These are phyloP conservation scores for Collybia sp. DNA, from an alignment of 768 basidiomycete species.

Conservation along the genomic window DNA sequence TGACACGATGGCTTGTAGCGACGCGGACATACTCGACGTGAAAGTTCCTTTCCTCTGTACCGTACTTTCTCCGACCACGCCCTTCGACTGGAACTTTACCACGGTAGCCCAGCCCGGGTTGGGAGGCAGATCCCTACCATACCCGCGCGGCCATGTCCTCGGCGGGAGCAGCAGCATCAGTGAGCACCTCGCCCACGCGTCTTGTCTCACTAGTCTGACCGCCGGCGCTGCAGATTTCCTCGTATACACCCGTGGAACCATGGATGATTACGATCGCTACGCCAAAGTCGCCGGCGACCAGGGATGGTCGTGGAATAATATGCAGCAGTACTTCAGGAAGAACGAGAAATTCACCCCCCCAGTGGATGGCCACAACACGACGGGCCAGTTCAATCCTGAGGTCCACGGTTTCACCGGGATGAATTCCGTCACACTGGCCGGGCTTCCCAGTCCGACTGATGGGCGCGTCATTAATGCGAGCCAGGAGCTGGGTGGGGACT, in stretches of 20 bases:
- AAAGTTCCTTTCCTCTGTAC: constrained; percentile 7
- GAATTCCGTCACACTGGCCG: constrained; percentile 14
- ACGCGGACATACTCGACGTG: constrained; percentile 3
- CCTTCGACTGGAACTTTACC: constrained; percentile 21
- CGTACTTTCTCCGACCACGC: constrained; percentile 5
- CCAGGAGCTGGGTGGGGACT: constrained; percentile 23
- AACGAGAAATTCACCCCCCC: constrained; percentile 20
- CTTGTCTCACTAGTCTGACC: neutral
- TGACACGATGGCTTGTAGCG: neutral
- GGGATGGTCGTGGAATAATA: constrained; percentile 19
- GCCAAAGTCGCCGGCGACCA: constrained; percentile 9
- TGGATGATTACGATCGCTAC: constrained; percentile 18
- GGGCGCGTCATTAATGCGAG: constrained; percentile 30
- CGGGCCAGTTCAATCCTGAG: constrained; percentile 18
- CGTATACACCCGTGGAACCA: constrained; percentile 17
- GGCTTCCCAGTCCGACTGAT: constrained; percentile 24
- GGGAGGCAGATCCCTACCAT: constrained; percentile 15
- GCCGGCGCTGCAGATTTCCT: constrained; percentile 12
- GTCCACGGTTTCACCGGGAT: constrained; percentile 20
- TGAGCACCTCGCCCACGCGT: constrained; percentile 6
- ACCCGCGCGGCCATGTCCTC: constrained; percentile 20
- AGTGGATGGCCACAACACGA: constrained; percentile 21
- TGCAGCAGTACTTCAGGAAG: constrained; percentile 12
- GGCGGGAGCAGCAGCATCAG: constrained; percentile 25
- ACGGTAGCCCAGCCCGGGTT: constrained; percentile 19